Percentiles rank a stretch among this genome's conserved stretches.
Conservation (phyloP, 371 early-diverging fungal species). For the Dichotomocladium elegans region DNA sequence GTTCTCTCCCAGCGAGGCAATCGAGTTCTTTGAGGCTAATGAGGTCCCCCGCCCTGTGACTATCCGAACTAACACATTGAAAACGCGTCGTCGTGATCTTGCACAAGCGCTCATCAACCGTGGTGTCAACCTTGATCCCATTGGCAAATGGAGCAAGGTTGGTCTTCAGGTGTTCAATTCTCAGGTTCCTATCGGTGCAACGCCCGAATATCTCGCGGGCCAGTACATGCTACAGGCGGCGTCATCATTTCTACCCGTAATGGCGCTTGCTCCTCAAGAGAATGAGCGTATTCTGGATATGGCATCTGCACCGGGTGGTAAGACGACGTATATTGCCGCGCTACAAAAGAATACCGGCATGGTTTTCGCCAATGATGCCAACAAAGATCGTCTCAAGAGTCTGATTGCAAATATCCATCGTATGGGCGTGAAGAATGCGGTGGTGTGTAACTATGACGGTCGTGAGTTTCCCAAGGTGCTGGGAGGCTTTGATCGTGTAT, state of each 20-base stretch:
- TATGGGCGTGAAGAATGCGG: conserved; percentile 90
- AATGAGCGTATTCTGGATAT: conserved; percentile 97
- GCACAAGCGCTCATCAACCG: conserved; percentile 93
- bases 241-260: conserved; percentile 96
- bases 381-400: conserved; percentile 88
- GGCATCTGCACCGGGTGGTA: conserved; percentile 99
- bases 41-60: conserved; percentile 97
- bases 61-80: conserved; percentile 96
- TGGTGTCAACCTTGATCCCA: conserved; percentile 97
- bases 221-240: conserved; percentile 99
- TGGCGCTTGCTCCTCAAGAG: conserved; percentile 94
- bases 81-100: conserved; percentile 92
- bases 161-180: conserved; percentile 91
- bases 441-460: conserved; percentile 98
- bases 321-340: conserved; percentile 94
- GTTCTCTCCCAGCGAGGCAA: conserved; percentile 87
- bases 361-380: conserved; percentile 97
- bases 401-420: conserved; percentile 95
- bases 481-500: conserved; percentile 96
- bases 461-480: conserved; percentile 91
- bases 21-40: conserved; percentile 99
- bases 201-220: conserved; percentile 99
- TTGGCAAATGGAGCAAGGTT: conserved; percentile 94
- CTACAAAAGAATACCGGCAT: conserved; percentile 98
- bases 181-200: conserved; percentile 92